Evolutionary conservation across 441 rosid species (phyloP).

Genomic region (Kokia cookei): DNA sequence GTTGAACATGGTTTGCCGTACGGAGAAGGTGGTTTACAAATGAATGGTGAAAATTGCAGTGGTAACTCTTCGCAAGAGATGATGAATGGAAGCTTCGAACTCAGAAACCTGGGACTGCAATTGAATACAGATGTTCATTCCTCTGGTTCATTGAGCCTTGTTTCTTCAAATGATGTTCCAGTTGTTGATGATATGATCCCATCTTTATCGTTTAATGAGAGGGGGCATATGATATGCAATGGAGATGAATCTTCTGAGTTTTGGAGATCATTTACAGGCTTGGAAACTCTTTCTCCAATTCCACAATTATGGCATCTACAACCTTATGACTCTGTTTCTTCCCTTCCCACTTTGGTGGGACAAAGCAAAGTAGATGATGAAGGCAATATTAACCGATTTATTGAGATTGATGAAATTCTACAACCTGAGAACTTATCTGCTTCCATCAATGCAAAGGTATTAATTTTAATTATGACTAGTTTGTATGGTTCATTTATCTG

Average conservation of each 20-base stretch:
- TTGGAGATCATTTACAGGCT: conserved; percentile 16
- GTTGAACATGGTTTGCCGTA: conserved; percentile 18
- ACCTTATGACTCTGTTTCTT: conserved; percentile 18
- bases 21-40: conserved; percentile 9
- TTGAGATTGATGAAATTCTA: conserved; percentile 23
- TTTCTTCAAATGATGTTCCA: conserved; percentile 21
- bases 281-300: conserved; percentile 22
- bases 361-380: conserved; percentile 8
- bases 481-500: neutral
- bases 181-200: conserved; percentile 17
- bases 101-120: conserved; percentile 15
- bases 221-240: conserved; percentile 8
- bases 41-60: conserved; percentile 12
- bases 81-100: conserved; percentile 18
- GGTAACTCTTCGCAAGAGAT: conserved; percentile 7
- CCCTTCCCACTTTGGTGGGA: conserved; percentile 22
- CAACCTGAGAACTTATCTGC: conserved; percentile 26
- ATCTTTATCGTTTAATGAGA: conserved; percentile 10
- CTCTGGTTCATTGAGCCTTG: conserved; percentile 7
- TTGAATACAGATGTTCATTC: conserved; percentile 13
- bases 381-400: conserved; percentile 13
- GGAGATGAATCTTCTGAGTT: conserved; percentile 19
- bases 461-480: neutral
- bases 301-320: conserved; percentile 24
- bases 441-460: conserved; percentile 18